Evolutionary conservation across 208 protist genomes (phyloP), one percentile per base, ranked within the genome.

Genomic region (Acanthamoeba rhysodes): DNA sequence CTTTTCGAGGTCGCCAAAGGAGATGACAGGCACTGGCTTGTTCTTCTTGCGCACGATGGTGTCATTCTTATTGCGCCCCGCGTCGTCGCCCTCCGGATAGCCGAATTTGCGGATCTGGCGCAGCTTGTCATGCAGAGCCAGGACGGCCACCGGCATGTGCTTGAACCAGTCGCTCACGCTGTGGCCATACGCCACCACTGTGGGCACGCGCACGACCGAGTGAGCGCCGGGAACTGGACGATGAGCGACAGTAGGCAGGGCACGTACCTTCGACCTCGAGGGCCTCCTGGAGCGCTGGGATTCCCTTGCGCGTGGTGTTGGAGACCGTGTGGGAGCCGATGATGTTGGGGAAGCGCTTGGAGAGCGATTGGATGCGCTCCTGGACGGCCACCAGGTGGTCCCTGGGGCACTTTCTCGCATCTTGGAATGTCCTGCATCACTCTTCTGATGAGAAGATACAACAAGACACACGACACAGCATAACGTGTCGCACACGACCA

Each of bases 301-400:
- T 78, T 2, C 70, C 70, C 37, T 78, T 78, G 70, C 37, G 70
- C n/a, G 22, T 48, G 12, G 70, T 18, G 70, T 78, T 78, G 22
- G 70, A 78, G 4, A 78, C 70, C 0, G 29, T 45, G 70, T 48
- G 37, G 2, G 70, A 78, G 10, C 37, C 70, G 32, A 78, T n/a
- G n/a, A 78, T 18, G 37, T 78, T 78, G 14, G 70, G 70, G 70
- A 78, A 78, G n/a, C 70, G 70, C n/a, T 41, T 29, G 29, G 22
- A 18, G 37, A 78, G n/a, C 14, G n/a, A 0, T 14, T 41, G n/a
- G 16, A 78, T 78, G 32, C 70, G n/a, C 29, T 78, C 70, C 37
- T 78, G 70, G n/a, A 78, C 29, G 70, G n/a, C 37, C 70, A n/a
- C 70, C 70, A 78, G n/a, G 70, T 78, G 70, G 37, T 78, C 70